A percentile compares a stretch with the other conserved stretches of the same genome.
Conservation (phyloP, 2,329 filamentous ascomycete genomes). For the Escovopsis sp. region DNA sequence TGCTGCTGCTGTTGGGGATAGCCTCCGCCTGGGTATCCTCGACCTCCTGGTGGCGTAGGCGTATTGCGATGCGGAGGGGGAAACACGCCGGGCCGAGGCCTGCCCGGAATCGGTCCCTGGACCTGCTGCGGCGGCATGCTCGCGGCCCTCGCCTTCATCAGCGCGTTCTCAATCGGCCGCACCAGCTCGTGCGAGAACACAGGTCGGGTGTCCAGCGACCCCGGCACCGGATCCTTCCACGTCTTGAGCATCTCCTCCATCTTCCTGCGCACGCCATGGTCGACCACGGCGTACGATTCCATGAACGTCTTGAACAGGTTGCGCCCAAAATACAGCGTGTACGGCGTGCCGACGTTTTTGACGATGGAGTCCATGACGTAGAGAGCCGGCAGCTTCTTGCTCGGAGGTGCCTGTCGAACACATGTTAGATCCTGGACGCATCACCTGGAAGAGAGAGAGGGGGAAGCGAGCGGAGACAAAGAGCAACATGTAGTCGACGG, state of each 20-base stretch:
- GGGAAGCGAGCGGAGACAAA: neutral
- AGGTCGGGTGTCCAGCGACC: conserved; percentile 79
- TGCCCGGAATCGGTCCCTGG: conserved; percentile 24
- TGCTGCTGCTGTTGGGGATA: conserved; percentile 10
- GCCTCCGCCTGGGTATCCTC: conserved; percentile 11
- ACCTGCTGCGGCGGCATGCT: conserved; percentile 38
- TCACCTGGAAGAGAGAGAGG: conserved; percentile 9
- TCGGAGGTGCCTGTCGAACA: conserved; percentile 55
- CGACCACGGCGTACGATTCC: conserved; percentile 86
- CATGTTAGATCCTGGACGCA: conserved; percentile 16
- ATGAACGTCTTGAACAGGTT: conserved; percentile 92
- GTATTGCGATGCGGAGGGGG: conserved; percentile 59
- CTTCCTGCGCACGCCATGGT: conserved; percentile 66
- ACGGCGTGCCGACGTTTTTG: conserved; percentile 96
- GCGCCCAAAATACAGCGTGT: conserved; percentile 85
- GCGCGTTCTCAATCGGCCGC: conserved; percentile 79
- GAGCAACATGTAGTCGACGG: neutral
- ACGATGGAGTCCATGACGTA: conserved; percentile 97
- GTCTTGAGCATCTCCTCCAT: conserved; percentile 97
- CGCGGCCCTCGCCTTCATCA: conserved; percentile 62
- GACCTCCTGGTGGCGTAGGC: conserved; percentile 51
- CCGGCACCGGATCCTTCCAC: conserved; percentile 93
- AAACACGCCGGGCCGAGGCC: conserved; percentile 32
- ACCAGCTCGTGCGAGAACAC: conserved; percentile 83
- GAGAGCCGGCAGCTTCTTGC: conserved; percentile 84